phyloP scores from a whole-genome alignment of 1,284 basidiomycete genomes.

The Inonotus obliquus region DNA sequence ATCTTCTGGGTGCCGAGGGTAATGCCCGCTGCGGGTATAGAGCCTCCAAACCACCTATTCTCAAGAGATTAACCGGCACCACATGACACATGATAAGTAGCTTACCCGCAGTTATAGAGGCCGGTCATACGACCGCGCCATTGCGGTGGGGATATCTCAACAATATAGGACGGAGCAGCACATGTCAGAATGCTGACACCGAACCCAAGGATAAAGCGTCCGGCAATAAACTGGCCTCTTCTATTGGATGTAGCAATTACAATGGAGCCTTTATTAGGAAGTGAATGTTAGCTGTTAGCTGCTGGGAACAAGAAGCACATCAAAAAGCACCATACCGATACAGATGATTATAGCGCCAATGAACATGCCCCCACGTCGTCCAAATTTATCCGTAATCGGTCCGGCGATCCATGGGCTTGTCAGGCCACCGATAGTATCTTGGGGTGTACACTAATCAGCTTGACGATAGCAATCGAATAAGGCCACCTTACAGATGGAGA shows the following conservation, averaged over 20 bases:
- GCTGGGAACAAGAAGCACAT: background rate
- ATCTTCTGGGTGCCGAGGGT: slow-evolving; percentile 47
- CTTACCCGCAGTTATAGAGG: slow-evolving; percentile 31
- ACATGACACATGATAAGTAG: background rate
- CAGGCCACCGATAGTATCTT: slow-evolving; percentile 19
- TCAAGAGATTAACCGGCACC: background rate
- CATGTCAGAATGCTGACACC: slow-evolving; percentile 44
- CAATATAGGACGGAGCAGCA: slow-evolving; percentile 43
- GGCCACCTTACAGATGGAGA: slow-evolving; percentile 18
- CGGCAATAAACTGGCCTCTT: slow-evolving; percentile 39
- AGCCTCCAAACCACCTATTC: slow-evolving; percentile 30
- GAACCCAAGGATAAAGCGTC: slow-evolving; percentile 48
- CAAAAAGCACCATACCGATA: slow-evolving; percentile 23
- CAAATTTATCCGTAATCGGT: slow-evolving; percentile 35
- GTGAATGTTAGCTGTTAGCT: background rate
- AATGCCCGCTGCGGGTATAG: slow-evolving; percentile 43
- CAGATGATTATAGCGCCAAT: slow-evolving; percentile 40
- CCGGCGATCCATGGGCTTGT: slow-evolving; percentile 25
- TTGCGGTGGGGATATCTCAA: slow-evolving; percentile 56
- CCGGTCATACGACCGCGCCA: slow-evolving; percentile 59
- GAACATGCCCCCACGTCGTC: slow-evolving; percentile 51
- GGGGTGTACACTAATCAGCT: background rate
- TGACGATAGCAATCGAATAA: background rate
- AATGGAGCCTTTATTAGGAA: slow-evolving; percentile 27
- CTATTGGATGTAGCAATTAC: slow-evolving; percentile 40